Conservation (phyloP, 169 alveolate species). For the Eimeria necatrix region DNA sequence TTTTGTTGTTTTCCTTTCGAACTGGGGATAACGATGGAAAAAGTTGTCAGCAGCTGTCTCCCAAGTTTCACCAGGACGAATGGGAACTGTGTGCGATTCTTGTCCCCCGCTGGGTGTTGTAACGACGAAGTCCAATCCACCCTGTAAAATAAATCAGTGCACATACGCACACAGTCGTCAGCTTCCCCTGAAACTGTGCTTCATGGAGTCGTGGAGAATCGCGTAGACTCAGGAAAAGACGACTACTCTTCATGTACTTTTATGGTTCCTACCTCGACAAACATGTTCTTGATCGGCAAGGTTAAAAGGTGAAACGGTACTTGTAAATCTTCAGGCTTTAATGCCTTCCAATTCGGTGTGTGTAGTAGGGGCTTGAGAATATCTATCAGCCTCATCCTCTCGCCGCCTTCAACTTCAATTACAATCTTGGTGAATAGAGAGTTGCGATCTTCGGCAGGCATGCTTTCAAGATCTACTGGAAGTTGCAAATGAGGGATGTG, state of each 20-base stretch:
- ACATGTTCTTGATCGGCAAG: conserved; percentile 63
- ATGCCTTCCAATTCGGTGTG: conserved; percentile 40
- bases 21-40: conserved; percentile 37
- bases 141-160: conserved; percentile 3
- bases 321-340: conserved; percentile 47
- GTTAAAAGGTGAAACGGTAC: conserved; percentile 17
- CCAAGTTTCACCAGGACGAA: conserved; percentile 72
- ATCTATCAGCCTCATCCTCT: conserved; percentile 45
- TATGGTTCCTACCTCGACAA: conserved; percentile 27
- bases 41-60: conserved; percentile 8
- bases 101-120: conserved; percentile 67
- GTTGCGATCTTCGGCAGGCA: conserved; percentile 68
- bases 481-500: conserved; percentile 54
- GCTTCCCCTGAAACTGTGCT: background rate
- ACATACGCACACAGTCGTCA: background rate
- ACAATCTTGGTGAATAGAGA: conserved; percentile 45
- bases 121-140: conserved; percentile 20
- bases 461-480: conserved; percentile 57
- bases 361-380: conserved; percentile 45
- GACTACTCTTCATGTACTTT: background rate
- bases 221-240: background rate
- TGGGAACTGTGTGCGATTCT: conserved; percentile 45
- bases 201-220: background rate
- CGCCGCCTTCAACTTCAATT: conserved; percentile 61
- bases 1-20: conserved; percentile 12